Base-by-base conservation (phyloP, 139 green algal species). In the Picochlorum sp. region DNA sequence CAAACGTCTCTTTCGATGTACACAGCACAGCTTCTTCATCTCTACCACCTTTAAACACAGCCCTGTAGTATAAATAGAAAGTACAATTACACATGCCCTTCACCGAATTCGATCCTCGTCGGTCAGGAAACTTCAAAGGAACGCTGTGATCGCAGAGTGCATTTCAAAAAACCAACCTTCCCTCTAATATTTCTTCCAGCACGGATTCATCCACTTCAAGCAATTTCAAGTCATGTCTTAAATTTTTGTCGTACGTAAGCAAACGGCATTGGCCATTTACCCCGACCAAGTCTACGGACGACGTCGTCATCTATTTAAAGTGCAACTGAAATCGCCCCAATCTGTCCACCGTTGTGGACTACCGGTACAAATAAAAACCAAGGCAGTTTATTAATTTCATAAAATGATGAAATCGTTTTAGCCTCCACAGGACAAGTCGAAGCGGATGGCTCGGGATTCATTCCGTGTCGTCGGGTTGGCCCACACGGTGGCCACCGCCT, bases 1-100 rank as follows among this genome's bases (percentile, higher is more conserved):
- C 53, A 32, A 57, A 77, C 3, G 70, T 77, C 18, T 49, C 20
- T n/a, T 25, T 59, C 28, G 16, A 7, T 0, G 70, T 64, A 52
- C 70, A 77, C 43, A 77, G 57, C 16, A 77, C 70, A 9, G 68
- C 70, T 25, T 77, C 70, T 31, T 70, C 70, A n/a, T 33, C 30
- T 2, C 43, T 7, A 1, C 13, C 61, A 10, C 70, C 70, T 45
- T 77, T 77, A 33, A 77, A 59, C 31, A 30, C 41, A 26, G 65
- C 32, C 18, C 67, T 74, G 67, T 25, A 30, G 0, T 14, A 14
- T 26, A 18, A 41, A 65, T 39, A 25, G 22, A 31, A 54, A 9
- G 22, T 3, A 20, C 10, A 24, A 57, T 32, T 14, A 32, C 0
- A 29, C 20, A 12, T n/a, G 43, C 33, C 16, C 18, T 18, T 25